These are phyloP conservation scores for Pachysolen tannophilus DNA, from an alignment of 805 yeast species.

Conservation along the genomic window DNA sequence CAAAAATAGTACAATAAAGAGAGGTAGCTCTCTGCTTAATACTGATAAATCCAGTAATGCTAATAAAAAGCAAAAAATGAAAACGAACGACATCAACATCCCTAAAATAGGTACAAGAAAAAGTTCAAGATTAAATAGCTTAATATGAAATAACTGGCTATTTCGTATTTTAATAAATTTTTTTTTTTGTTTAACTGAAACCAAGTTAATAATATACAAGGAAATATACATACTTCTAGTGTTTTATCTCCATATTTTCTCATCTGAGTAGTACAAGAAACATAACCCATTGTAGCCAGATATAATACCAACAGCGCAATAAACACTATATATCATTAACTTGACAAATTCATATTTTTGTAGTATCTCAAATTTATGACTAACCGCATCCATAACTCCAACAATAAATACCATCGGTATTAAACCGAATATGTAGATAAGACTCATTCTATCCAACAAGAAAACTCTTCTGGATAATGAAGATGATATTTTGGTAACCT, in stretches of 20 bases:
- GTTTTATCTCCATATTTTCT: conserved; percentile 59
- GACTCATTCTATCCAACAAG: conserved; percentile 61
- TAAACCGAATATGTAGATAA: conserved; percentile 59
- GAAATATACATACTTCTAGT: too few relatives aligned
- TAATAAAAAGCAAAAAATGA: too few relatives aligned
- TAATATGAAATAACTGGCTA: too few relatives aligned
- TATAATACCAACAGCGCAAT: conserved; percentile 79
- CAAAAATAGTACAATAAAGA: too few relatives aligned
- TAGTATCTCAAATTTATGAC: conserved; percentile 42
- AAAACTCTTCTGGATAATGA: conserved; percentile 38
- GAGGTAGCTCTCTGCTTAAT: too few relatives aligned
- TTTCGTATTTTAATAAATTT: too few relatives aligned
- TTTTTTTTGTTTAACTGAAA: too few relatives aligned
- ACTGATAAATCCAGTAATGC: too few relatives aligned
- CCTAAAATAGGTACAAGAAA: too few relatives aligned
- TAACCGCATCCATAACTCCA: conserved; percentile 45
- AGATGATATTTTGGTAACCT: conserved; percentile 43
- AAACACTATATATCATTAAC: conserved; percentile 76
- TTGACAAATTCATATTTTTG: conserved; percentile 64
- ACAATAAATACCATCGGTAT: conserved; percentile 48
- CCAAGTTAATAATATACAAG: too few relatives aligned
- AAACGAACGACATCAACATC: too few relatives aligned
- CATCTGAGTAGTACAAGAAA: conserved; percentile 84
- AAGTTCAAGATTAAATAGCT: too few relatives aligned
- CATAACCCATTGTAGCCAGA: conserved; percentile 83